Conservation (phyloP, 306 rosid genomes). For the Quercus ilex region DNA sequence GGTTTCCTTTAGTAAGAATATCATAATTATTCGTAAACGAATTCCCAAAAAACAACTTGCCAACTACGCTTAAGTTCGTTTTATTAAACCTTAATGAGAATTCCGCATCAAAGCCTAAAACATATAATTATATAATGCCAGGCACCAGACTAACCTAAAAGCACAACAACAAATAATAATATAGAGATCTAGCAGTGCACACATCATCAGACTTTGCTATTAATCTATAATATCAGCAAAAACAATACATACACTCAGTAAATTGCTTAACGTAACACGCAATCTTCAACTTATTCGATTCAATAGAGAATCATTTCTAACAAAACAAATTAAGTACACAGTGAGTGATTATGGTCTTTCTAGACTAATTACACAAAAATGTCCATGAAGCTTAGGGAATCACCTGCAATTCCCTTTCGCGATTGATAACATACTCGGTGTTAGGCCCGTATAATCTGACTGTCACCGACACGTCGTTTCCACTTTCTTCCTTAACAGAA, state of each 20-base stretch:
- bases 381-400: constrained; percentile 6
- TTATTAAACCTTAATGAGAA: background rate
- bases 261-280: background rate
- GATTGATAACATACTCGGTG: constrained; percentile 81
- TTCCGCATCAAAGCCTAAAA: background rate
- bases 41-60: background rate
- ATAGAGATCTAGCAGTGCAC: background rate
- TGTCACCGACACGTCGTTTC: constrained; percentile 40
- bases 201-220: background rate
- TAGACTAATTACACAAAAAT: background rate
- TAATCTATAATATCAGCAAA: background rate
- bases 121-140: background rate
- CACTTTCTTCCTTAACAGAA: constrained; percentile 52
- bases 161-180: background rate
- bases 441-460: constrained; percentile 86
- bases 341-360: background rate
- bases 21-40: background rate
- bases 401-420: constrained; percentile 88
- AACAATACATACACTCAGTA: background rate
- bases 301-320: constrained; percentile 2
- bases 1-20: too few species aligned
- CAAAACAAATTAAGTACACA: background rate
- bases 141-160: background rate
- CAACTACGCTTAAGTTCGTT: background rate
- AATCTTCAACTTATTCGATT: constrained; percentile 2